Base-by-base conservation (phyloP, 2,329 filamentous ascomycete species). In the Colletotrichum sidae region DNA sequence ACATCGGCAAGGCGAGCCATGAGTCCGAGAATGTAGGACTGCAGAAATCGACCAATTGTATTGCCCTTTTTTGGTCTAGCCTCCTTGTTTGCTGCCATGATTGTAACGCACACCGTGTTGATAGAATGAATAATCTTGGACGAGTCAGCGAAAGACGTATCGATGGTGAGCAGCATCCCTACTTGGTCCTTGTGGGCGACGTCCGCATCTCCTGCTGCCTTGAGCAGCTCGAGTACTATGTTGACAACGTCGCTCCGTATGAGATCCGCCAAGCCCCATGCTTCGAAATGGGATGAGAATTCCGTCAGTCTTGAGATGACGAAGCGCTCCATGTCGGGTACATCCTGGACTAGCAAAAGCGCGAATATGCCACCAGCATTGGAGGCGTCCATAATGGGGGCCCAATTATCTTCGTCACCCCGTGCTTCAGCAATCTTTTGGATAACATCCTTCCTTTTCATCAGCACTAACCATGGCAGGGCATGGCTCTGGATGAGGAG, bases 391-490 rank as follows among this genome's bases (percentile, higher is more conserved):
- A 89, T 78, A 45, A 88, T 80, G 2, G 83, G 77, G 45, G 79
- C 75, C 80, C 83, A 87, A 1, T 87, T 79, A 67, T 96, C 88
- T 7, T 83, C 79, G 50, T 93, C 89, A 49, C 92, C 88, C 60
- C 92, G 89, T 56, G 92, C 92, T 70, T 91, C 87, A 1, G 93
- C 92, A 70, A 99, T 92, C 68, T 90, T 90, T 70, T 90, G 86
- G 45, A 99, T 90, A 13, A 96, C 86, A 63, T 97, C 92, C 62
- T 84, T 85, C 71, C 91, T 91, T 73, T 90, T 91, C 46, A 88
- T 90, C 44, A 97, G 81, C 3, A 99, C 92, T 15, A 99, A 84
- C 79, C 92, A 94, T 1, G 96, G 96, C 8, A 99, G 78, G 8
- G 94, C 94, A 71, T 96, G 88, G 12, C 88, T 84, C 75, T 97